Evolutionary conservation across 352 stramenopile species (phyloP).

Genomic region (Phytophthora constricta): DNA sequence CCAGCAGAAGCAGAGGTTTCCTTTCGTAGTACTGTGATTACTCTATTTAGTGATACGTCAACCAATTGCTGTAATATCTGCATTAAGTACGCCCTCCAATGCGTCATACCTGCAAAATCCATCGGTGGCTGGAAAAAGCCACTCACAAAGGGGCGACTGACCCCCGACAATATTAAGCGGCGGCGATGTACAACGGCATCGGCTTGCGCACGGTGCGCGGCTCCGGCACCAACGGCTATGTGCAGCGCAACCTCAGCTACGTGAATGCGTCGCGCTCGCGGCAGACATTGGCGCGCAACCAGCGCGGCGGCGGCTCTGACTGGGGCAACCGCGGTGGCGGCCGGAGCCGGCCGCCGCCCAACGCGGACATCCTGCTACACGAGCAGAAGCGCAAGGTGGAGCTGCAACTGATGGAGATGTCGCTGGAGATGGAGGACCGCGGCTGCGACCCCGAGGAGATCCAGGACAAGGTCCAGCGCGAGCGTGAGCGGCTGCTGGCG

Average conservation of each 20-base stretch:
- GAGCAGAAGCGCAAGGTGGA: constrained; percentile 84
- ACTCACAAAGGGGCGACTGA: too few relatives aligned
- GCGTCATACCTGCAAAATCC: too few relatives aligned
- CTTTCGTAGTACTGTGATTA: too few relatives aligned
- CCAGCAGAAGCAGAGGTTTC: neutral
- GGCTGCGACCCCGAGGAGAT: constrained; percentile 76
- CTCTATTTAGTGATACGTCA: too few relatives aligned
- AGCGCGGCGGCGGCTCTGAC: constrained; percentile 25
- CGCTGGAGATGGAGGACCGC: constrained; percentile 79
- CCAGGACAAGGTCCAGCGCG: constrained; percentile 59
- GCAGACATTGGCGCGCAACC: constrained; percentile 62
- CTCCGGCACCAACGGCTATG: constrained; percentile 90
- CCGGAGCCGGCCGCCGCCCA: constrained; percentile 42
- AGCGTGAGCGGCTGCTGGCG: constrained; percentile 63
- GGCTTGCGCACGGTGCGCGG: constrained; percentile 83
- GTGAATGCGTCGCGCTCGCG: constrained; percentile 74
- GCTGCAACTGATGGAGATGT: constrained; percentile 80
- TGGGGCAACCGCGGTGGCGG: constrained; percentile 24
- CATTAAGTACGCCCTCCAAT: too few relatives aligned
- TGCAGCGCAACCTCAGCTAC: constrained; percentile 86
- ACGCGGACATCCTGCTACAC: constrained; percentile 84
- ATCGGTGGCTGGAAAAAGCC: too few relatives aligned
- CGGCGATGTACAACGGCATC: constrained; percentile 95
- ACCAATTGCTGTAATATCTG: too few relatives aligned
- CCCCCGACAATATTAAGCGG: too few relatives aligned